Conservation (phyloP, 2,329 filamentous ascomycete species). For the Chrysosphaeria jannelii region DNA sequence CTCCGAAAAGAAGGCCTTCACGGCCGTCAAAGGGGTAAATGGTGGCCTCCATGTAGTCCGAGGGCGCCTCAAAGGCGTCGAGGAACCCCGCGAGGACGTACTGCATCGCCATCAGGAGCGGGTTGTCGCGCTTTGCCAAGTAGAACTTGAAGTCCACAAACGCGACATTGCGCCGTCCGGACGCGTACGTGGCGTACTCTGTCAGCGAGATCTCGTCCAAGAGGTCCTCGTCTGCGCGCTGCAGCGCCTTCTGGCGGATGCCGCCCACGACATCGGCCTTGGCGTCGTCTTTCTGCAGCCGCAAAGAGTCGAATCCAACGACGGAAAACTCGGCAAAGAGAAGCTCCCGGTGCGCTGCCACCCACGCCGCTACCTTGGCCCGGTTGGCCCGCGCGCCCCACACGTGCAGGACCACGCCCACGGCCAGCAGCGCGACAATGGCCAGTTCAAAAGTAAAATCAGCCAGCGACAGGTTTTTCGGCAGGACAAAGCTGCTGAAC, state of each 20-base stretch:
- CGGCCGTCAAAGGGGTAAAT: conserved; percentile 80
- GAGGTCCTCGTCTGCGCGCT: conserved; percentile 19
- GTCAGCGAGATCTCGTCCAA: conserved; percentile 69
- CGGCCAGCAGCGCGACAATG: conserved; percentile 42
- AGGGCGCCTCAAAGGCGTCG: conserved; percentile 38
- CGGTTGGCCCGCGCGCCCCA: conserved; percentile 59
- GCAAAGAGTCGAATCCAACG: conserved; percentile 75
- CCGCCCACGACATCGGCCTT: conserved; percentile 20
- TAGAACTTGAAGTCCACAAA: conserved; percentile 67
- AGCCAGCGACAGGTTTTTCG: too few species aligned
- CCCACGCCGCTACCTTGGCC: conserved; percentile 52
- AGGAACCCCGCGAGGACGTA: conserved; percentile 41
- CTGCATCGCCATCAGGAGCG: conserved; percentile 31
- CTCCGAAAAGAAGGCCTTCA: conserved; percentile 22
- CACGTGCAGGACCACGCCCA: conserved; percentile 53
- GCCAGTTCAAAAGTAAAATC: conserved; percentile 76
- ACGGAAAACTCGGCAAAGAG: conserved; percentile 60
- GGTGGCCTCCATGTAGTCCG: conserved; percentile 45
- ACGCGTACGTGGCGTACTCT: conserved; percentile 67
- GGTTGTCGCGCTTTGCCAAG: conserved; percentile 69
- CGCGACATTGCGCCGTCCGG: conserved; percentile 73
- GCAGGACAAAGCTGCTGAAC: too few species aligned
- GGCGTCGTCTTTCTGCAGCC: too few species aligned
- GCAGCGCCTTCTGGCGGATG: conserved; percentile 33
- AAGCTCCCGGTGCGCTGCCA: conserved; percentile 37